Base-by-base conservation (phyloP, 257 asterid species). In the Leptodermis oblonga region DNA sequence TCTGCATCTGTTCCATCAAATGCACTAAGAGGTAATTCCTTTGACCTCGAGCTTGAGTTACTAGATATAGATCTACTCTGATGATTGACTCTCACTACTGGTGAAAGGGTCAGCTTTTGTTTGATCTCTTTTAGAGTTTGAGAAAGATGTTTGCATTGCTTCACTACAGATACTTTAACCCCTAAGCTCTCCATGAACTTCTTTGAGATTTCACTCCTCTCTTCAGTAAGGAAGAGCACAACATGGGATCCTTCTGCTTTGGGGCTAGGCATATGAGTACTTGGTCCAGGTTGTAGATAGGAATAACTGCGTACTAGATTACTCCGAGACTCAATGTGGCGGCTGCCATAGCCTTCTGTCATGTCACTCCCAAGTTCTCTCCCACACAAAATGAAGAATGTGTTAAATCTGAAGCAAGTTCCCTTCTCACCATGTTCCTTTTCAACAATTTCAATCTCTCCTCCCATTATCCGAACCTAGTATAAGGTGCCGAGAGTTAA, bases 161-260 rank as follows among this genome's bases (percentile, higher is more conserved):
- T n/a, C n/a, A n/a, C n/a, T n/a, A n/a, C n/a, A n/a, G n/a, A n/a
- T n/a, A n/a, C n/a, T n/a, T n/a, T n/a, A n/a, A n/a, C n/a, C n/a
- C n/a, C n/a, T n/a, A n/a, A n/a, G n/a, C n/a, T n/a, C n/a, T n/a
- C n/a, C n/a, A n/a, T n/a, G n/a, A 82, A 87, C 39, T 64, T 74
- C 14, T 76, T 75, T 73, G 85, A 1, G 42, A 87, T 55, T 1
- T 30, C 68, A 55, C 89, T 73, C 68, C 96, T 79, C 66, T 86
- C 81, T 20, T 69, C 67, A 56, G 81, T 81, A 53, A 74, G 77
- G 37, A 86, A 80, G 64, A 92, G 86, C 34, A 90, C 48, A 26
- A 86, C 87, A 37, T 58, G 88, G 10, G 97, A 76, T 7, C 69
- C 39, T 45, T 85, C 82, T 8, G 73, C 43, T 73, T 68, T 81